Conservation (phyloP, 192 early-diverging fungal species). For the Umbelopsis sp. region DNA sequence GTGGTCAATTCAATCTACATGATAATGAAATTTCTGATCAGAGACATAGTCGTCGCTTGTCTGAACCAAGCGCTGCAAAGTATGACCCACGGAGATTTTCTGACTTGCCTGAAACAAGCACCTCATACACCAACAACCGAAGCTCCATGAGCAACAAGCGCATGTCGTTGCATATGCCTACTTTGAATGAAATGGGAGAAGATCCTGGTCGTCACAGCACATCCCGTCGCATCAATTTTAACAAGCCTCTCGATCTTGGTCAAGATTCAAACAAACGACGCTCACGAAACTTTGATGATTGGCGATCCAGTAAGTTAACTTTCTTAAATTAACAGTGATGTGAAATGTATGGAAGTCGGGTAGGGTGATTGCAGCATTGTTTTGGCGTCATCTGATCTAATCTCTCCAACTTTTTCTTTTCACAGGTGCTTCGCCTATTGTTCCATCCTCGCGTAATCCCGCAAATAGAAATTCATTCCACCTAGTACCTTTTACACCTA, state of each 20-base stretch:
- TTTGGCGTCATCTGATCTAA: constrained; percentile 16
- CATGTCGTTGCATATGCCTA: constrained; percentile 7
- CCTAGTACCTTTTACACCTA: constrained; percentile 43
- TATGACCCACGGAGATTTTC: constrained; percentile 17
- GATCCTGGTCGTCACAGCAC: background rate
- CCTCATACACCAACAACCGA: background rate
- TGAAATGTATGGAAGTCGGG: background rate
- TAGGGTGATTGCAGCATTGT: background rate
- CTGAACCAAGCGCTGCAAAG: constrained; percentile 25
- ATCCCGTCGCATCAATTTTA: constrained; percentile 21
- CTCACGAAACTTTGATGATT: constrained; percentile 48
- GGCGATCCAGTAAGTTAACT: constrained; percentile 40
- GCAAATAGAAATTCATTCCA: constrained; percentile 29
- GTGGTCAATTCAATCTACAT: constrained; percentile 92
- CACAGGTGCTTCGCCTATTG: constrained; percentile 14
- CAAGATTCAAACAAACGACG: constrained; percentile 21
- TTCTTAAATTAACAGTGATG: background rate
- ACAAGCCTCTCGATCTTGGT: constrained; percentile 29
- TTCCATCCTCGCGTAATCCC: constrained; percentile 10
- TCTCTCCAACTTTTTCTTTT: background rate
- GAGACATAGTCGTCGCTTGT: constrained; percentile 27
- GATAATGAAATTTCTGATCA: constrained; percentile 43
- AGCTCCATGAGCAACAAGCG: constrained; percentile 12
- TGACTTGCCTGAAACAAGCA: constrained; percentile 1
- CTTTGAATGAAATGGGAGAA: constrained; percentile 9